Evolutionary conservation across 306 rosid species (phyloP).

Genomic region (Trifolium pratense): DNA sequence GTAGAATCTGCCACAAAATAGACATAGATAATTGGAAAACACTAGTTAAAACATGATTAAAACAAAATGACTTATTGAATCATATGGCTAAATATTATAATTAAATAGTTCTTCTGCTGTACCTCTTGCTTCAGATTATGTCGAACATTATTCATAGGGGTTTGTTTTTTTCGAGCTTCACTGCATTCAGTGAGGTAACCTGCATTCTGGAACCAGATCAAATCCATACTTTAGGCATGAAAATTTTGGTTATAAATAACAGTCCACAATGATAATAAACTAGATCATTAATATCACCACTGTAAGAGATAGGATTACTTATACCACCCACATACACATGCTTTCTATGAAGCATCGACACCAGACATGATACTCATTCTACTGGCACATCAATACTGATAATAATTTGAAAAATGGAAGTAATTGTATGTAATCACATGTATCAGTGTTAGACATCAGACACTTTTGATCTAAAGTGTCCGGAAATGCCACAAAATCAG

Average conservation of each 20-base stretch:
- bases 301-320: slow-evolving; percentile 11
- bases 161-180: slow-evolving; percentile 54
- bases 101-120: slow-evolving; percentile 22
- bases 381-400: not conserved
- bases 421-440: not conserved
- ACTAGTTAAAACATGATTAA: slow-evolving; percentile 7
- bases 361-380: not conserved
- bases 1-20: slow-evolving; percentile 67
- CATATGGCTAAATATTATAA: slow-evolving; percentile 1
- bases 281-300: not conserved
- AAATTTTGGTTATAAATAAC: slow-evolving; percentile 5
- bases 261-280: slow-evolving; percentile 16
- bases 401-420: not conserved
- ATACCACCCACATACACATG: slow-evolving; percentile 8
- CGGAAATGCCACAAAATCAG: not conserved
- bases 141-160: slow-evolving; percentile 59
- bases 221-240: slow-evolving; percentile 35
- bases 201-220: slow-evolving; percentile 61
- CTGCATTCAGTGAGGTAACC: slow-evolving; percentile 53
- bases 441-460: not conserved
- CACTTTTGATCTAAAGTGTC: not conserved
- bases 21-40: slow-evolving; percentile 1
- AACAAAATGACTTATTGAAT: slow-evolving; percentile 26
- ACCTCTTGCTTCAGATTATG: slow-evolving; percentile 83
- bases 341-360: not conserved